Conservation (phyloP, 768 basidiomycete species). For the Suillus plorans region DNA sequence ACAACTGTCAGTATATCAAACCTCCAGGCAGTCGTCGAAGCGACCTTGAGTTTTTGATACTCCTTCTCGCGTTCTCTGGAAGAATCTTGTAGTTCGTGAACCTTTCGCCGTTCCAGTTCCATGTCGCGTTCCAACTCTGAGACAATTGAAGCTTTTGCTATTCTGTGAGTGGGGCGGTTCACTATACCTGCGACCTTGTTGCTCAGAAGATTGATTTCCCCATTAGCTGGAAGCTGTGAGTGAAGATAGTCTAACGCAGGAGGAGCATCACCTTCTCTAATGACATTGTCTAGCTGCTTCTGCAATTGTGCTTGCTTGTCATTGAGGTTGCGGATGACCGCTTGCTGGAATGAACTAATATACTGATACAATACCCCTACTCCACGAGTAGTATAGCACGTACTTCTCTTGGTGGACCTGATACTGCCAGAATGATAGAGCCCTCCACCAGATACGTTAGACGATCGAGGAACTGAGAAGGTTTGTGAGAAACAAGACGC, state of each 20-base stretch:
- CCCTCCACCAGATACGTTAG: constrained; percentile 40
- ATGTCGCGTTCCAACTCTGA: constrained; percentile 79
- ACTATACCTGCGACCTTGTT: constrained; percentile 63
- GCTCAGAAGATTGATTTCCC: constrained; percentile 68
- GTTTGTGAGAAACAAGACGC: constrained; percentile 12
- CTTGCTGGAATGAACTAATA: constrained; percentile 69
- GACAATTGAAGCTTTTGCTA: constrained; percentile 7
- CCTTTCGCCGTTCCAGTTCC: constrained; percentile 74
- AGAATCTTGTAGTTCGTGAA: constrained; percentile 70
- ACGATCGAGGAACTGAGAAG: background rate
- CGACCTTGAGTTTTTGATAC: constrained; percentile 82
- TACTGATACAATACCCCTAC: background rate
- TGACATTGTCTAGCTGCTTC: constrained; percentile 82
- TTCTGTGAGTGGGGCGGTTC: background rate
- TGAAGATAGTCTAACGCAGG: background rate
- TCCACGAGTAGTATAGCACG: constrained; percentile 9
- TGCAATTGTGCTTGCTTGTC: constrained; percentile 82
- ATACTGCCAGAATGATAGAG: constrained; percentile 90
- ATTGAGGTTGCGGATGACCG: constrained; percentile 75
- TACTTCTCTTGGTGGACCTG: constrained; percentile 86
- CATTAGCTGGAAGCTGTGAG: constrained; percentile 53
- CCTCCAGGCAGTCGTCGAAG: background rate
- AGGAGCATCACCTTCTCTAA: constrained; percentile 70
- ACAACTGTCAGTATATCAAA: background rate
- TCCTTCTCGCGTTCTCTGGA: constrained; percentile 81